A percentile compares a stretch with the other conserved stretches of the same genome.
Conservation (phyloP, 257 asterid genomes). For the Perilla frutescens region DNA sequence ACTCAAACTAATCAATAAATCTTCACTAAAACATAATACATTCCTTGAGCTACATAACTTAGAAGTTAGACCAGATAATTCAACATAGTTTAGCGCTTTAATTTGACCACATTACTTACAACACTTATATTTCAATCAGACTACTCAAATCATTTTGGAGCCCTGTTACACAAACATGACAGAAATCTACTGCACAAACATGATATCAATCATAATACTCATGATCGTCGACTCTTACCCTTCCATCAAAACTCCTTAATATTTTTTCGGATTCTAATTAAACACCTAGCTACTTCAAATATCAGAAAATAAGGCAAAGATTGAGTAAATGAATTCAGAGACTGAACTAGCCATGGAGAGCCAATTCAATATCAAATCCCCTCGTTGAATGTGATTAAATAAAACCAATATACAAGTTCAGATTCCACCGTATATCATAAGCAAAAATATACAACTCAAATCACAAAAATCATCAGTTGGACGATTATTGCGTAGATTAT, state of each 20-base stretch:
- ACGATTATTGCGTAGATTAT: neutral
- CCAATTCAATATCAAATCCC: neutral
- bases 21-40: neutral
- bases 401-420: neutral
- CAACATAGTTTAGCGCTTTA: neutral
- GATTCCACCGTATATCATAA: neutral
- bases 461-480: neutral
- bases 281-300: too few species aligned
- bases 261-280: too few species aligned
- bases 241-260: too few species aligned
- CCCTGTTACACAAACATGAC: neutral
- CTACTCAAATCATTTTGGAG: neutral
- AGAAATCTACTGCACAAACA: neutral
- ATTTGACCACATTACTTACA: too few species aligned
- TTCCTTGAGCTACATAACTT: neutral
- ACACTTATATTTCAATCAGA: neutral
- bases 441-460: neutral
- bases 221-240: too few species aligned
- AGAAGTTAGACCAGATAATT: neutral
- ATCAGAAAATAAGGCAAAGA: neutral
- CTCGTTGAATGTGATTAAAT: neutral
- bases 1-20: neutral
- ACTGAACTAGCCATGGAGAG: too few species aligned
- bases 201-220: too few species aligned
- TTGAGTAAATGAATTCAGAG: neutral